Evolutionary conservation across 352 stramenopile species (phyloP).

Genomic region (Phytophthora foliorum): DNA sequence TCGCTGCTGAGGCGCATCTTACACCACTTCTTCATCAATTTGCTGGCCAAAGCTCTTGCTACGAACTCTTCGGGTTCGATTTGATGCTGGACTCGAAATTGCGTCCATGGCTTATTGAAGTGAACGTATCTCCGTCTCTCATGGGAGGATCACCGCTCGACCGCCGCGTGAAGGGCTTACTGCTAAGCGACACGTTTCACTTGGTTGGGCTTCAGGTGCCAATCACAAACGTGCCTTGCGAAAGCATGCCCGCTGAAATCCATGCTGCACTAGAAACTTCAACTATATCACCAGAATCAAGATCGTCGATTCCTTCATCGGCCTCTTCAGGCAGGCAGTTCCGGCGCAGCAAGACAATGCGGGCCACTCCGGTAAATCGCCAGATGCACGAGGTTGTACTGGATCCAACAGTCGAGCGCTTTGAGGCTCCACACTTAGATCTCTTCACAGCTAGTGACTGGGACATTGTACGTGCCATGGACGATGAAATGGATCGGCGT

Average conservation of each 20-base stretch:
- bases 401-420: slow-evolving; percentile 46
- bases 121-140: slow-evolving; percentile 84
- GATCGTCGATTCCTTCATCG: slow-evolving; percentile 8
- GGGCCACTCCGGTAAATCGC: slow-evolving; percentile 41
- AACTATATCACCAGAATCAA: background rate
- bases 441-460: slow-evolving; percentile 67
- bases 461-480: slow-evolving; percentile 69
- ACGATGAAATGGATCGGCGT: slow-evolving; percentile 74
- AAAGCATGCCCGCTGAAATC: slow-evolving; percentile 28
- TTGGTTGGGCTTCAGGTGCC: slow-evolving; percentile 73
- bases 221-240: slow-evolving; percentile 36
- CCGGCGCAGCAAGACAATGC: slow-evolving; percentile 32
- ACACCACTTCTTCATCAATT: slow-evolving; percentile 70
- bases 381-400: slow-evolving; percentile 71
- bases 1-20: slow-evolving; percentile 72
- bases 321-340: slow-evolving; percentile 17
- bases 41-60: slow-evolving; percentile 64
- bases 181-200: slow-evolving; percentile 86
- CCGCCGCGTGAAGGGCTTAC: slow-evolving; percentile 75
- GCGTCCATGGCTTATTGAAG: slow-evolving; percentile 77
- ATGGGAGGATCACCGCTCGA: slow-evolving; percentile 83
- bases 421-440: slow-evolving; percentile 62
- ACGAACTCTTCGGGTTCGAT: slow-evolving; percentile 84
- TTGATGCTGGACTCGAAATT: slow-evolving; percentile 73
- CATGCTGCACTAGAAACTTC: background rate